phyloP scores from a whole-genome alignment of 768 basidiomycete genomes.

The Lactarius tabidus region DNA sequence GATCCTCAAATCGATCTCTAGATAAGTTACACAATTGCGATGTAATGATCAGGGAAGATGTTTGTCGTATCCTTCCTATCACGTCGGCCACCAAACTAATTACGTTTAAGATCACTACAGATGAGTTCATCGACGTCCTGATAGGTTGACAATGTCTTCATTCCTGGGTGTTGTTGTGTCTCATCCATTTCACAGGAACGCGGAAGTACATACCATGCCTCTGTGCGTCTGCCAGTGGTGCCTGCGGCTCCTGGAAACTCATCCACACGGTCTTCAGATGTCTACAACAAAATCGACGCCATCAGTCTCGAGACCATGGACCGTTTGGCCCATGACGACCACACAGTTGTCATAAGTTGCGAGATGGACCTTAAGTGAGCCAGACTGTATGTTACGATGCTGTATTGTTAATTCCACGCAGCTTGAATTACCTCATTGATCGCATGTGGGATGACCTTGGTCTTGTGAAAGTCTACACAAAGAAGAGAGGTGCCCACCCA shows the following conservation, averaged over 20 bases:
- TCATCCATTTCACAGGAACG: conserved; percentile 49
- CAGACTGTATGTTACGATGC: not conserved
- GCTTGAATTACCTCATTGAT: conserved; percentile 69
- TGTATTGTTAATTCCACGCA: conserved; percentile 29
- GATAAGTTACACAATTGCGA: conserved; percentile 93
- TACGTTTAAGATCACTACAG: conserved; percentile 71
- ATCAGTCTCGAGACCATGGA: conserved; percentile 81
- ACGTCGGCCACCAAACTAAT: conserved; percentile 15
- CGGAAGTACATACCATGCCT: conserved; percentile 95
- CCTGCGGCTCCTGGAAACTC: not conserved
- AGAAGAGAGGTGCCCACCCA: conserved; percentile 92
- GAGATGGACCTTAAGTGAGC: conserved; percentile 87
- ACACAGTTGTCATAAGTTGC: conserved; percentile 93
- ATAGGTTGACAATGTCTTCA: conserved; percentile 52
- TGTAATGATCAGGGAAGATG: conserved; percentile 98
- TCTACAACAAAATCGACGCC: conserved; percentile 95
- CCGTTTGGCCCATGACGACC: conserved; percentile 73
- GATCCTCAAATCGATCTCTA: conserved; percentile 30
- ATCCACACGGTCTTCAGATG: conserved; percentile 47
- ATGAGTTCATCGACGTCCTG: conserved; percentile 98
- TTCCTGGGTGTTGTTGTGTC: not conserved
- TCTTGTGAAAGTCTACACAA: conserved; percentile 91
- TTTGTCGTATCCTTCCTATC: conserved; percentile 35
- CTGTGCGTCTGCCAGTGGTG: conserved; percentile 53
- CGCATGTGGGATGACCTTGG: conserved; percentile 77